phyloP scores from a whole-genome alignment of 169 alveolate species.

The Eimeria maxima region DNA sequence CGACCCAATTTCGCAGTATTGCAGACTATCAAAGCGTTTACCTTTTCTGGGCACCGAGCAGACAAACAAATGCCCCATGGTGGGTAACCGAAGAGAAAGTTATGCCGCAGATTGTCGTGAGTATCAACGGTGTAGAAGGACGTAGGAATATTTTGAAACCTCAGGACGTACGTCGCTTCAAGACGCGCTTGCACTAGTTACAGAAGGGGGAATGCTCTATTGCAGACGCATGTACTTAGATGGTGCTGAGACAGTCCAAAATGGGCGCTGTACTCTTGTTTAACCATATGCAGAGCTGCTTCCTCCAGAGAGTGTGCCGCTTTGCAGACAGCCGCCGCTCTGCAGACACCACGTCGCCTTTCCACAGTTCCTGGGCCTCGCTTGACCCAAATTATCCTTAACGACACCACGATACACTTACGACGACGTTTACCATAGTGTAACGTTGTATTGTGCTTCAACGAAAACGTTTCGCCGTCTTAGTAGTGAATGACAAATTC shows the following conservation, averaged over 20 bases:
- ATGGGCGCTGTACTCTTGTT: too few relatives aligned
- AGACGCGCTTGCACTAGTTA: too few relatives aligned
- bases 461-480: too few relatives aligned
- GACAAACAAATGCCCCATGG: too few relatives aligned
- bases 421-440: background rate
- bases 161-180: background rate
- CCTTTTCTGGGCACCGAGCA: background rate
- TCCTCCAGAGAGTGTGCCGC: background rate
- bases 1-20: too few relatives aligned
- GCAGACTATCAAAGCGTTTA: background rate
- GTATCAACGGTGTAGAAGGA: background rate
- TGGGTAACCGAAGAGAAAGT: too few relatives aligned
- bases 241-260: too few relatives aligned
- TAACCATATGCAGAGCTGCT: background rate
- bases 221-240: too few relatives aligned
- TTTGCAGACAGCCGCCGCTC: background rate
- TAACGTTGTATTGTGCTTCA: background rate
- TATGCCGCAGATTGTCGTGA: too few relatives aligned
- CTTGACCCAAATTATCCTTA: too few relatives aligned
- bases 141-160: background rate
- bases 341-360: background rate
- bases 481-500: too few relatives aligned
- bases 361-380: background rate
- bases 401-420: background rate
- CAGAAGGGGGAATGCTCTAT: too few relatives aligned